Conservation (phyloP, 176 grass and related monocot genomes). For the Thinopyrum elongatum region DNA sequence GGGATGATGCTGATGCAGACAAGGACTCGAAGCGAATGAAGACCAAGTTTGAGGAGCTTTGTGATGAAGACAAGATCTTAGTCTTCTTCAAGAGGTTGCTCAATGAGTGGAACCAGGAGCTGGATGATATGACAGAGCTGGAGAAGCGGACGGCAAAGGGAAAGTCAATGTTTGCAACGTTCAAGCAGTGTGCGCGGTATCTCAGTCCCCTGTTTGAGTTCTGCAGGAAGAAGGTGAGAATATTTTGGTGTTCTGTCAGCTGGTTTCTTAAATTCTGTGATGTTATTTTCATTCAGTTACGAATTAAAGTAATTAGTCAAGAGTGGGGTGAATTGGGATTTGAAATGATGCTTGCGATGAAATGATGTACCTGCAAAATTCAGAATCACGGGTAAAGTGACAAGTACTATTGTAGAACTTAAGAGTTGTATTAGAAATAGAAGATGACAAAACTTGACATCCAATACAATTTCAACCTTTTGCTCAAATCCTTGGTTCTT, state of each 20-base stretch:
- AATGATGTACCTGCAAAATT: neutral
- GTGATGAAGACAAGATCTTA: conserved; percentile 82
- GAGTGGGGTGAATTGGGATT: neutral
- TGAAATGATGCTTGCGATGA: neutral
- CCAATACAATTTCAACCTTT: neutral
- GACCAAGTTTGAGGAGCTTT: conserved; percentile 77
- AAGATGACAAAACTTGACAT: neutral
- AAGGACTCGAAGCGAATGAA: conserved; percentile 68
- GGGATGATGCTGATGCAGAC: conserved; percentile 55
- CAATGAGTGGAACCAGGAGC: conserved; percentile 90
- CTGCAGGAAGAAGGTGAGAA: conserved; percentile 84
- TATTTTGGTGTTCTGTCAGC: neutral
- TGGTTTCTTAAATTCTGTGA: conserved; percentile 5
- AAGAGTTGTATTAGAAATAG: conserved; percentile 2
- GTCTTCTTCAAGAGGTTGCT: conserved; percentile 86
- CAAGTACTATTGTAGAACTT: neutral
- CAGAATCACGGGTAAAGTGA: neutral
- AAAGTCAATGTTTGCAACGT: conserved; percentile 84
- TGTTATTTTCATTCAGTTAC: neutral
- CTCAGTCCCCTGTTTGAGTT: conserved; percentile 86
- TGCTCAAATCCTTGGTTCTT: neutral
- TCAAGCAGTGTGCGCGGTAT: conserved; percentile 89
- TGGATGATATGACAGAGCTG: conserved; percentile 71
- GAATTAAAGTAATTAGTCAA: neutral
- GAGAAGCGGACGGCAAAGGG: conserved; percentile 84